phyloP scores from a whole-genome alignment of 2,329 filamentous ascomycete species.

The Pyricularia sp. region DNA sequence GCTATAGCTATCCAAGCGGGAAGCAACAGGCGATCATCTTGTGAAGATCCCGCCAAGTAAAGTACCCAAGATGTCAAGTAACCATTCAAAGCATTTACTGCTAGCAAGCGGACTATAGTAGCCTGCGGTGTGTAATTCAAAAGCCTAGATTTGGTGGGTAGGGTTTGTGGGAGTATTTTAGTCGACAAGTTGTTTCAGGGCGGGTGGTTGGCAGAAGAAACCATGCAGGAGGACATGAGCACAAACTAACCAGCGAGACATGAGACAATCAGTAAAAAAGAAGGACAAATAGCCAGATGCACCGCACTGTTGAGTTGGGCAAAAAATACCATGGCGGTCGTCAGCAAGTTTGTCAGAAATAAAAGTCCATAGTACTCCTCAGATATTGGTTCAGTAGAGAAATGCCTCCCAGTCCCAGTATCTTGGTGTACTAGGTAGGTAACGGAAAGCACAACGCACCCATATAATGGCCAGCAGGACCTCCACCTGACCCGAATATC shows the following conservation, averaged over 20 bases:
- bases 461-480: conserved; percentile 64
- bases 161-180: background rate
- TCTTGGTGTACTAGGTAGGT: background rate
- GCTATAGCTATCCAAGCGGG: conserved; percentile 73
- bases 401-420: background rate
- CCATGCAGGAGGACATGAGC: background rate
- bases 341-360: background rate
- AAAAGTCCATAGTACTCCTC: background rate
- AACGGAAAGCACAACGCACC: conserved; percentile 38
- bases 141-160: conserved; percentile 45
- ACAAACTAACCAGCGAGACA: conserved; percentile 62
- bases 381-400: background rate
- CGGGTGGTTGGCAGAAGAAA: background rate
- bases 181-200: too few species aligned
- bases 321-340: background rate
- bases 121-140: conserved; percentile 76
- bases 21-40: conserved; percentile 61
- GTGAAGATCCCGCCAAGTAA: conserved; percentile 58
- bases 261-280: conserved; percentile 76
- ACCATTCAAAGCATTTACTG: conserved; percentile 64
- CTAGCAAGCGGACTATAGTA: conserved; percentile 69
- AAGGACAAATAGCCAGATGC: conserved; percentile 72
- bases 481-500: conserved; percentile 43
- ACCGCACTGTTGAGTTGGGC: conserved; percentile 44
- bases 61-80: conserved; percentile 67